phyloP scores from a whole-genome alignment of 2,329 filamentous ascomycete genomes.

The Boeremia lycopersici region DNA sequence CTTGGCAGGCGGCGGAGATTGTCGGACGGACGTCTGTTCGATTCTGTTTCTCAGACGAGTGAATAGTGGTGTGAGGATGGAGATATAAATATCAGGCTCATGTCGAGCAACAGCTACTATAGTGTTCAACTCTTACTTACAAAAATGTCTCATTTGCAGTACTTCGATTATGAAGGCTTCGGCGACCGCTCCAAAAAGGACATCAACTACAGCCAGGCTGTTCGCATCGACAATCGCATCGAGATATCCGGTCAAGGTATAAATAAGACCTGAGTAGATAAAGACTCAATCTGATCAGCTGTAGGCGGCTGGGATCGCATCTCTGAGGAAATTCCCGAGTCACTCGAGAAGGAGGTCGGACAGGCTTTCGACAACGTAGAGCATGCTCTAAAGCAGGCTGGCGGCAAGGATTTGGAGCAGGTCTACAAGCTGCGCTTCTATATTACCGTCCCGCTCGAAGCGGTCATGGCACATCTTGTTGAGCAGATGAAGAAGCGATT shows the following conservation, averaged over 20 bases:
- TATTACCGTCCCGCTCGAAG: constrained; percentile 20
- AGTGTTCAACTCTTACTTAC: not conserved
- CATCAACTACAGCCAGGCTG: constrained; percentile 21
- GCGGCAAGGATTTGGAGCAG: constrained; percentile 59
- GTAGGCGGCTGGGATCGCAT: constrained; percentile 34
- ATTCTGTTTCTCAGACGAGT: too few relatives aligned
- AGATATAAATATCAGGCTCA: not conserved
- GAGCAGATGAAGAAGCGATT: constrained; percentile 27
- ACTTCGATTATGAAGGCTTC: constrained; percentile 34
- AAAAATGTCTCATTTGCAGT: constrained; percentile 14
- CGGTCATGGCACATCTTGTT: constrained; percentile 2
- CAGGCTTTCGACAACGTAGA: constrained; percentile 62
- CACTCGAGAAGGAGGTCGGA: constrained; percentile 28
- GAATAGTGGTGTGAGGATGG: too few relatives aligned
- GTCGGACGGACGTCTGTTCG: too few relatives aligned
- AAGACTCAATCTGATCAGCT: not conserved
- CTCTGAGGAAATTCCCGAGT: constrained; percentile 28
- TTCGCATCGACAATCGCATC: constrained; percentile 33
- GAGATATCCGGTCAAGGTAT: constrained; percentile 37
- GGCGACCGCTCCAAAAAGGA: constrained; percentile 25
- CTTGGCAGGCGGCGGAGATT: constrained; percentile 1
- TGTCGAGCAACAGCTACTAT: not conserved
- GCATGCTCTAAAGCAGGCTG: constrained; percentile 55
- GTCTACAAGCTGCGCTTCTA: constrained; percentile 46
- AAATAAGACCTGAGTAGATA: too few relatives aligned